Percentiles rank a stretch among this genome's conserved stretches.
These are phyloP conservation scores for Pseudotsuga menziesii DNA, from an alignment of 75 land plant genomes.

Conservation along the genomic window DNA sequence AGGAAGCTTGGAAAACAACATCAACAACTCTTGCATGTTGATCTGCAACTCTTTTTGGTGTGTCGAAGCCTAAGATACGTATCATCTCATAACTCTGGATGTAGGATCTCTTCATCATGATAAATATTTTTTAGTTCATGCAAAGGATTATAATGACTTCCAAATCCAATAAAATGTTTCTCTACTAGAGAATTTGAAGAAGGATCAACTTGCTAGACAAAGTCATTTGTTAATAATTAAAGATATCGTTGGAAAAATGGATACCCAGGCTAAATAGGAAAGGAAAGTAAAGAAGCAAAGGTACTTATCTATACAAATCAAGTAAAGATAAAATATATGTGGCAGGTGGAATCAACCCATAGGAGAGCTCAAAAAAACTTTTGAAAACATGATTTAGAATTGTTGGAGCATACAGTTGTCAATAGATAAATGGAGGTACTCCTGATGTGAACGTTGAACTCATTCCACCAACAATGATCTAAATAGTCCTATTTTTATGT, in stretches of 20 bases:
- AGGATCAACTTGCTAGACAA: neutral
- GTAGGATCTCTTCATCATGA: constrained; percentile 8
- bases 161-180: neutral
- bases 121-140: neutral
- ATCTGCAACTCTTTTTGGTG: constrained; percentile 61
- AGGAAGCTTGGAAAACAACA: constrained; percentile 10
- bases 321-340: too few species aligned
- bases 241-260: constrained; percentile 4
- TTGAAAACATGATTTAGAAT: too few species aligned
- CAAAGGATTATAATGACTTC: neutral
- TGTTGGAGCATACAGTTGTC: too few species aligned
- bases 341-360: too few species aligned
- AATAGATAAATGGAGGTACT: too few species aligned
- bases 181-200: neutral
- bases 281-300: too few species aligned
- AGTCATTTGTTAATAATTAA: neutral
- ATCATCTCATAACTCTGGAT: constrained; percentile 4
- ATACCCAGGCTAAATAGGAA: neutral
- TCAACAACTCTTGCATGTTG: constrained; percentile 57
- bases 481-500: too few species aligned
- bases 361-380: too few species aligned
- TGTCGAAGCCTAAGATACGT: constrained; percentile 23
- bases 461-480: too few species aligned
- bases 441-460: too few species aligned
- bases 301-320: too few species aligned